These are phyloP conservation scores for Trypanosomatidae sp. DNA, from an alignment of 208 protist genomes.

Conservation along the genomic window DNA sequence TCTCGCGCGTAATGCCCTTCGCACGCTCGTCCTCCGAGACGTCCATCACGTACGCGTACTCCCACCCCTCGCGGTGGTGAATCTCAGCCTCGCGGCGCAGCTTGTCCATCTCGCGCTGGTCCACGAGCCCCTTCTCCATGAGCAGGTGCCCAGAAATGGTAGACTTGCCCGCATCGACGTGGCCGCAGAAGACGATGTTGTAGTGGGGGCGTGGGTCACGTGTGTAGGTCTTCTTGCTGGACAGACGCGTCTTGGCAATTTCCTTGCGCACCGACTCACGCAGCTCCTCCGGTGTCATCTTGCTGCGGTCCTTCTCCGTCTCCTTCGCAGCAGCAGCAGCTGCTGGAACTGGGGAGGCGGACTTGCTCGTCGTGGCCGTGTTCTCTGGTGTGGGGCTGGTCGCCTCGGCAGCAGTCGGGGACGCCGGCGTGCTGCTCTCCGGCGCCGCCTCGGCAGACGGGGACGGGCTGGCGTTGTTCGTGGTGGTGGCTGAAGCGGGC, in stretches of 20 bases:
- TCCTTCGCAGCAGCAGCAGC: conserved; percentile 25
- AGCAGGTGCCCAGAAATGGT: conserved; percentile 98
- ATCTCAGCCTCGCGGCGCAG: conserved; percentile 97
- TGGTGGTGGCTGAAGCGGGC: conserved; percentile 6
- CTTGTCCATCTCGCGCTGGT: conserved; percentile 99
- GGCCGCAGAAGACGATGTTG: conserved; percentile 99
- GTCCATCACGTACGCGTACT: conserved; percentile 98
- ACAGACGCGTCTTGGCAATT: conserved; percentile 63
- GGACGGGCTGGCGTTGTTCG: not conserved
- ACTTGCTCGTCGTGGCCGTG: not conserved
- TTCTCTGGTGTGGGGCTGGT: not conserved
- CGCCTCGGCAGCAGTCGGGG: conserved; percentile 1
- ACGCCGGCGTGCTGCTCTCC: conserved; percentile 9
- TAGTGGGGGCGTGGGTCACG: conserved; percentile 94
- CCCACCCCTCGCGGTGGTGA: conserved; percentile 97
- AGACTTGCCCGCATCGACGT: conserved; percentile 99
- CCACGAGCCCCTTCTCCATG: conserved; percentile 94
- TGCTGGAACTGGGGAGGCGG: conserved; percentile 17
- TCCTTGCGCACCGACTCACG: conserved; percentile 50
- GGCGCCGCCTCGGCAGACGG: conserved; percentile 26
- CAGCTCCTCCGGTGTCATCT: conserved; percentile 62
- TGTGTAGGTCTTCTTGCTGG: conserved; percentile 62
- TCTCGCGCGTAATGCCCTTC: conserved; percentile 99
- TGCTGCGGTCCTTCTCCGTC: conserved; percentile 22
- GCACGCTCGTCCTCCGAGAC: conserved; percentile 97